These are phyloP conservation scores for Hirsutella thompsonii DNA, from an alignment of 2,329 filamentous ascomycete genomes.

Conservation along the genomic window DNA sequence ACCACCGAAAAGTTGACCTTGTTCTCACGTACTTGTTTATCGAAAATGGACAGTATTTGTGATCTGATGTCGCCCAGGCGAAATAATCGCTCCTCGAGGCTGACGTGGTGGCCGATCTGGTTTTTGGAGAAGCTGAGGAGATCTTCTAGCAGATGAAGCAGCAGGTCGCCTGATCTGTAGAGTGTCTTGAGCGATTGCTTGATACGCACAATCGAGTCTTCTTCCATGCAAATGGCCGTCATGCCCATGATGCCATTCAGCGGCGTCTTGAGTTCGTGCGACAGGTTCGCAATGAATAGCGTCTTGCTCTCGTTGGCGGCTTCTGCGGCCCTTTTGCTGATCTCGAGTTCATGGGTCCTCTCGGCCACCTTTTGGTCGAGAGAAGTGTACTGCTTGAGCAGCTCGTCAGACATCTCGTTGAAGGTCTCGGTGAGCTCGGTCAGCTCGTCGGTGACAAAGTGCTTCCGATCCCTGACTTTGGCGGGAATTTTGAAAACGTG, in stretches of 20 bases:
- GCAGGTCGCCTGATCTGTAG: conserved; percentile 58
- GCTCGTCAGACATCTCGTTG: conserved; percentile 87
- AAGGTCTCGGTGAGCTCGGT: conserved; percentile 77
- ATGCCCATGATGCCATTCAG: conserved; percentile 93
- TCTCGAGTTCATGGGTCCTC: conserved; percentile 71
- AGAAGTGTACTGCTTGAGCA: conserved; percentile 73
- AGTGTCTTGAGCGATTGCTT: conserved; percentile 78
- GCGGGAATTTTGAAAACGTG: conserved; percentile 71
- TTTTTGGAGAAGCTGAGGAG: conserved; percentile 90
- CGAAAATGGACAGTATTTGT: conserved; percentile 76
- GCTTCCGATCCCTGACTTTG: conserved; percentile 64
- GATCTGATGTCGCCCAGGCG: conserved; percentile 70
- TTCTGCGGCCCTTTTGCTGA: conserved; percentile 84
- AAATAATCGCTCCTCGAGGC: conserved; percentile 76
- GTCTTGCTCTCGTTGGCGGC: conserved; percentile 97
- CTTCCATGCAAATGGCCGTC: conserved; percentile 86
- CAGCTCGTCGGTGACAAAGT: conserved; percentile 69
- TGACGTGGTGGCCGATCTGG: conserved; percentile 76
- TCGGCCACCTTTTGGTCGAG: conserved; percentile 76
- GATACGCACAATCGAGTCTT: conserved; percentile 64
- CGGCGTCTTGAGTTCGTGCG: conserved; percentile 78
- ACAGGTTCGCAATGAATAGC: conserved; percentile 92
- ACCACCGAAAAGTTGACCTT: conserved; percentile 60
- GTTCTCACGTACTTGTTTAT: conserved; percentile 75
- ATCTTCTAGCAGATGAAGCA: conserved; percentile 80